Evolutionary conservation across 176 grass and related monocot genomes (phyloP).

Genomic region (Hordeum marinum): DNA sequence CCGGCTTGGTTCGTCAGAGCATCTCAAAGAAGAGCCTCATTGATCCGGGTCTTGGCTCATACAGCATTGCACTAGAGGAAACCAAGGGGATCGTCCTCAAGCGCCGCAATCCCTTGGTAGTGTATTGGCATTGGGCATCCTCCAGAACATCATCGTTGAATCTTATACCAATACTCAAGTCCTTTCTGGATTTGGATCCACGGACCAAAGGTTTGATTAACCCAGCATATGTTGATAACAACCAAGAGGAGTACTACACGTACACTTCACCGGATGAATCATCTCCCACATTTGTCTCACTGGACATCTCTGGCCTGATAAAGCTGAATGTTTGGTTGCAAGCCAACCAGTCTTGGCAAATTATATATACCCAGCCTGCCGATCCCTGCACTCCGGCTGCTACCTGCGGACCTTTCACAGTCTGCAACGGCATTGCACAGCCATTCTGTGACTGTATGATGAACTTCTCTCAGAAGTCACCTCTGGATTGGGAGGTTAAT

Average conservation of each 20-base stretch:
- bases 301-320: neutral
- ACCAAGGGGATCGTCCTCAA: neutral
- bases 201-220: neutral
- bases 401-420: neutral
- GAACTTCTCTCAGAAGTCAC: neutral
- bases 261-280: neutral
- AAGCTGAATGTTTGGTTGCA: neutral
- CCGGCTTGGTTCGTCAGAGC: neutral
- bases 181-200: neutral
- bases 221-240: neutral
- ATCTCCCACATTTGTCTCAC: neutral
- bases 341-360: neutral
- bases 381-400: neutral
- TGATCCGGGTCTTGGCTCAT: neutral
- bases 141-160: neutral
- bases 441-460: neutral
- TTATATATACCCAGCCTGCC: neutral
- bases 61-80: neutral
- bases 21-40: neutral
- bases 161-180: neutral
- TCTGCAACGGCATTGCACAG: neutral
- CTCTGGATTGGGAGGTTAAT: neutral
- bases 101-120: neutral
- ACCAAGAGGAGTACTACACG: neutral
- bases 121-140: neutral